Conservation (phyloP, 305 asterid species). For the Plantago coronopus region DNA sequence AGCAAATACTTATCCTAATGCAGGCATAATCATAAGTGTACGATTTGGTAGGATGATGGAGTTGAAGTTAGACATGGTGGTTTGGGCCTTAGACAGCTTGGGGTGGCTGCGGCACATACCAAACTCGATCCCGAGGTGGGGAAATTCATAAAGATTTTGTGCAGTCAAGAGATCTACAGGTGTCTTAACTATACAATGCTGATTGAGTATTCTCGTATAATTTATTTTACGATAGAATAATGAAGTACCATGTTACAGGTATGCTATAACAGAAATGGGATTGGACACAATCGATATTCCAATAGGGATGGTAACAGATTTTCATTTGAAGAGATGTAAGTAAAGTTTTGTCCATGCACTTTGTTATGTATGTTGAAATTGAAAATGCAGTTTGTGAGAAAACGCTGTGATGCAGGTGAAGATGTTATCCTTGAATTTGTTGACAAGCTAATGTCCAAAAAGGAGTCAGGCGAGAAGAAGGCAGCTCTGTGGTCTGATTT, state of each 20-base stretch:
- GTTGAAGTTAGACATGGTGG: conserved; percentile 84
- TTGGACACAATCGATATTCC: conserved; percentile 70
- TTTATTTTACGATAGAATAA: neutral
- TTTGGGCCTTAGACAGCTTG: conserved; percentile 66
- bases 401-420: conserved; percentile 47
- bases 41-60: conserved; percentile 57
- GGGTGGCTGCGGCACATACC: conserved; percentile 58
- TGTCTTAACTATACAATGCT: neutral
- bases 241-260: conserved; percentile 32
- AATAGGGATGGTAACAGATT: conserved; percentile 63
- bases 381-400: neutral
- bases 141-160: conserved; percentile 64
- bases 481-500: conserved; percentile 57
- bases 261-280: conserved; percentile 85
- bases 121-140: conserved; percentile 78
- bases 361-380: no score
- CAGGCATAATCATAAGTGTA: no score
- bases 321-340: conserved; percentile 66
- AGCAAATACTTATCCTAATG: neutral
- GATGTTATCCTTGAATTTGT: conserved; percentile 36
- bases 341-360: no score
- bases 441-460: conserved; percentile 25
- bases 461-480: conserved; percentile 27
- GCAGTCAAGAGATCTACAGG: conserved; percentile 84
- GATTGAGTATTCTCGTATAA: neutral